Conservation (phyloP, 1,139 yeast species). For the Torulaspora globosa region DNA sequence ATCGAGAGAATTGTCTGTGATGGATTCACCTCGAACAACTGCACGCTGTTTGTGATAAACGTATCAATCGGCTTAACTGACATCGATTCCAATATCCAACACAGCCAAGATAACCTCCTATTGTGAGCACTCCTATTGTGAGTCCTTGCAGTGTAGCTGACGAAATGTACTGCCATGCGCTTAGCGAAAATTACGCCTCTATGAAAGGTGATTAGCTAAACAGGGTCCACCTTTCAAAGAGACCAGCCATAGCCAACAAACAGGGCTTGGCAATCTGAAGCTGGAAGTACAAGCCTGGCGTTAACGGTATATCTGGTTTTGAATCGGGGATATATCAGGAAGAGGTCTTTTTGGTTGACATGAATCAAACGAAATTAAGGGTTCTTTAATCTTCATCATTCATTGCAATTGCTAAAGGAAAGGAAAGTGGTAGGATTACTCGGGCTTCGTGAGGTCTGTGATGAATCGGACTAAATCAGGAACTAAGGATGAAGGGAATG, state of each 20-base stretch:
- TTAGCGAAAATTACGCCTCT: constrained; percentile 4
- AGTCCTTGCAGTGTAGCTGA: background rate
- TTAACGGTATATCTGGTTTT: background rate
- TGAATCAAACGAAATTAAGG: background rate
- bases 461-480: constrained; percentile 5
- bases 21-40: constrained; percentile 48
- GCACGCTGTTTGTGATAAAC: constrained; percentile 47
- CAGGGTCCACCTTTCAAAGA: background rate
- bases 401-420: background rate
- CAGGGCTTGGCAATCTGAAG: background rate
- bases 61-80: constrained; percentile 45
- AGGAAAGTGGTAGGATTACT: background rate
- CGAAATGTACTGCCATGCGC: constrained; percentile 1
- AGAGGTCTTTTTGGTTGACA: constrained; percentile 1
- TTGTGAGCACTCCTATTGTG: constrained; percentile 2
- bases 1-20: constrained; percentile 47
- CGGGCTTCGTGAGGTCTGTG: background rate
- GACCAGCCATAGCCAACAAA: background rate
- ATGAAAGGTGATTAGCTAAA: background rate
- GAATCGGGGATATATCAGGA: background rate
- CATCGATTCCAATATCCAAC: constrained; percentile 13
- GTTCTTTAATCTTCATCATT: background rate
- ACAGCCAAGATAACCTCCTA: background rate
- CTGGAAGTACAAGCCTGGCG: background rate
- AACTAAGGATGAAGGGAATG: background rate